Percentiles rank a stretch among this genome's conserved stretches.
Evolutionary conservation across 345 rosid species (phyloP).

Genomic region (Capsella bursapastoris): DNA sequence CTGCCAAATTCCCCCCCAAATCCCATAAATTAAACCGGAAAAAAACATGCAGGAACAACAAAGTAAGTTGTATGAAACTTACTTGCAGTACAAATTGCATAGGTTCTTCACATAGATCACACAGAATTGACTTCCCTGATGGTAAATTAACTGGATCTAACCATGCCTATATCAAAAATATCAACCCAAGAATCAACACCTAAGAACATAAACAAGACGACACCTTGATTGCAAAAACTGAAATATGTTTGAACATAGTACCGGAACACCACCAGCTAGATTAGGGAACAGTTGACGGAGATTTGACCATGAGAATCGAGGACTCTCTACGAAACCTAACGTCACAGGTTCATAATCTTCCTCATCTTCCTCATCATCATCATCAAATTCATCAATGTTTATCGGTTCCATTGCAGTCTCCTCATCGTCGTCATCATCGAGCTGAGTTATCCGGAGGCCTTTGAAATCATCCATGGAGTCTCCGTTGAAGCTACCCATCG

Average conservation of each 20-base stretch:
- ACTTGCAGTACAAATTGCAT: slow-evolving; percentile 91
- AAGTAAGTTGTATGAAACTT: slow-evolving; percentile 20
- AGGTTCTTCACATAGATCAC: slow-evolving; percentile 86
- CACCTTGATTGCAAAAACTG: background rate
- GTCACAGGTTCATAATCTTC: slow-evolving; percentile 63
- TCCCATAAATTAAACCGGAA: background rate
- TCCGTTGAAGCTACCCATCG: slow-evolving; percentile 40
- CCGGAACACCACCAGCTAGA: slow-evolving; percentile 91
- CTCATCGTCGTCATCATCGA: slow-evolving; percentile 54
- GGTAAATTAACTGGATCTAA: slow-evolving; percentile 86
- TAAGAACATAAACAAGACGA: slow-evolving; percentile 12
- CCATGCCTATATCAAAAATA: slow-evolving; percentile 69
- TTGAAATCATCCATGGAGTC: slow-evolving; percentile 60
- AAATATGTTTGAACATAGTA: slow-evolving; percentile 28
- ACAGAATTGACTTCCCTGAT: slow-evolving; percentile 59
- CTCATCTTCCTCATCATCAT: slow-evolving; percentile 62
- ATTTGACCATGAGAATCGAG: slow-evolving; percentile 60
- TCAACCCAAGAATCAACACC: slow-evolving; percentile 16
- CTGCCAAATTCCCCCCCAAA: slow-evolving; percentile 40
- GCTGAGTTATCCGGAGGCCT: slow-evolving; percentile 61
- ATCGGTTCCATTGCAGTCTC: slow-evolving; percentile 37
- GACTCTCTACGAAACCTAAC: slow-evolving; percentile 76
- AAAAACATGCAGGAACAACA: background rate
- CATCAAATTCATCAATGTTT: slow-evolving; percentile 50
- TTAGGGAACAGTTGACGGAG: slow-evolving; percentile 82